These are phyloP conservation scores for Mitragyna speciosa DNA, from an alignment of 257 asterid species.

Conservation along the genomic window DNA sequence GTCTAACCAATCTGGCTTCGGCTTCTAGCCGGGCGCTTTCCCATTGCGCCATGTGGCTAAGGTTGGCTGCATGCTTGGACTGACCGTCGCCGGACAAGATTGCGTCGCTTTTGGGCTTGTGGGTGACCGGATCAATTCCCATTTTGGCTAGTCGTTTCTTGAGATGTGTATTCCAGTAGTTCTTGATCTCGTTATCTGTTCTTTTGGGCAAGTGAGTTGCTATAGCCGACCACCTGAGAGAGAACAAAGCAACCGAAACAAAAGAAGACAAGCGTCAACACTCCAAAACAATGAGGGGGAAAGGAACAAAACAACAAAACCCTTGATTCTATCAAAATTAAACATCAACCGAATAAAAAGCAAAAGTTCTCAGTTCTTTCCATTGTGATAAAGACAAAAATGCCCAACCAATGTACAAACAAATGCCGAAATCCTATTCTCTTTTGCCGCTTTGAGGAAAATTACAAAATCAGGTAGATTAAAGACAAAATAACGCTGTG, in stretches of 20 bases:
- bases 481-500: not conserved
- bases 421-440: not conserved
- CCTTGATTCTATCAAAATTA: constrained; percentile 4
- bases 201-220: constrained; percentile 84
- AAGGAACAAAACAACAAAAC: constrained; percentile 25
- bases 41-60: constrained; percentile 99
- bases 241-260: constrained; percentile 22
- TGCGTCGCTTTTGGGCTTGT: constrained; percentile 73
- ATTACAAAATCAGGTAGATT: not conserved
- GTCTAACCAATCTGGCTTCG: constrained; percentile 73
- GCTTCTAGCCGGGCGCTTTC: constrained; percentile 97
- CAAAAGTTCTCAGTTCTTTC: not conserved
- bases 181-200: constrained; percentile 85
- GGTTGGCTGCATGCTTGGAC: constrained; percentile 68
- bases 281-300: too few relatives aligned
- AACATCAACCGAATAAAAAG: not conserved
- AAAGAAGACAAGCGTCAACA: constrained; percentile 5
- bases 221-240: constrained; percentile 88
- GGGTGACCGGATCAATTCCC: constrained; percentile 92
- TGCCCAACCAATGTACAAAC: not conserved
- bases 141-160: constrained; percentile 73
- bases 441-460: constrained; percentile 1
- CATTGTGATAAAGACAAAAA: constrained; percentile 3
- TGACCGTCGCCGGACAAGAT: constrained; percentile 66
- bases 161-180: constrained; percentile 88